Percentiles rank a stretch among this genome's conserved stretches.
phyloP scores from a whole-genome alignment of 306 rosid species.

The Prunus mira region DNA sequence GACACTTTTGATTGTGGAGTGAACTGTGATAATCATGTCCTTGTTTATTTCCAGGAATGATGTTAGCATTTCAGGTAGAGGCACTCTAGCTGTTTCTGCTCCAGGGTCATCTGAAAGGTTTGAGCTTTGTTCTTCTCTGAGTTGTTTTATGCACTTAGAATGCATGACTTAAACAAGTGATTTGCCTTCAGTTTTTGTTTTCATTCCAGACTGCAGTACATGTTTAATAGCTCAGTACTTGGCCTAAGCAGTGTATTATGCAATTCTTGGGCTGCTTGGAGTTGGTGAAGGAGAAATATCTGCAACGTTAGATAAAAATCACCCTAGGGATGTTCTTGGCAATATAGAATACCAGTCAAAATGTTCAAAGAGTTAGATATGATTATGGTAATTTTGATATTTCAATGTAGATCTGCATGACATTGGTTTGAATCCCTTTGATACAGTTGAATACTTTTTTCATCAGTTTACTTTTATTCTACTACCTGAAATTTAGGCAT shows the following conservation, averaged over 20 bases:
- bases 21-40: slow-evolving; percentile 21
- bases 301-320: neutral
- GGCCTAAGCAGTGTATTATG: neutral
- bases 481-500: neutral
- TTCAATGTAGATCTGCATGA: neutral
- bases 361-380: neutral
- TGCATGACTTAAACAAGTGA: neutral
- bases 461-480: neutral
- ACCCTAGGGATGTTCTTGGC: neutral
- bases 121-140: slow-evolving; percentile 18
- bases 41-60: slow-evolving; percentile 49
- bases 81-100: slow-evolving; percentile 46
- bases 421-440: neutral
- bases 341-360: neutral
- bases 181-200: slow-evolving; percentile 1
- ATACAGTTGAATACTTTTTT: neutral
- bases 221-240: neutral
- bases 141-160: neutral
- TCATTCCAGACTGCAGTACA: neutral
- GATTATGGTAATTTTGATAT: neutral
- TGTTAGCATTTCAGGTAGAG: slow-evolving; percentile 58
- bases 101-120: slow-evolving; percentile 88
- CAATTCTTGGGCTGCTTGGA: neutral
- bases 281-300: neutral
- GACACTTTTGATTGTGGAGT: slow-evolving; percentile 7